Evolutionary conservation across 768 basidiomycete genomes (phyloP).

Genomic region (Boletus vinaceobasis): DNA sequence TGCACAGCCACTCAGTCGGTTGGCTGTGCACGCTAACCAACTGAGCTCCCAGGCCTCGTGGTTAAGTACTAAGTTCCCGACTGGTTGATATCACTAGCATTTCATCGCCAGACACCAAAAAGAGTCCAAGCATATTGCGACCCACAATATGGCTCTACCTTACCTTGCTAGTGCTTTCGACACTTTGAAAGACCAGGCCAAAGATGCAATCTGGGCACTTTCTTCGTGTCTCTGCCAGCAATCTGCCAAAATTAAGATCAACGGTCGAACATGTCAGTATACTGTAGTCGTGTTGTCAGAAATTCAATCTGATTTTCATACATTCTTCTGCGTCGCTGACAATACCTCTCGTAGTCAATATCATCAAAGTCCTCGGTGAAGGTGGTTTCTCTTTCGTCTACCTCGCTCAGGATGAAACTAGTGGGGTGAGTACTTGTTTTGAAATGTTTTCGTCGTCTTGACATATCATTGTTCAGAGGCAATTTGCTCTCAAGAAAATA

Average conservation of each 20-base stretch:
- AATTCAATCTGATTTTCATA: constrained; percentile 1
- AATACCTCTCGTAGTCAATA: constrained; percentile 56
- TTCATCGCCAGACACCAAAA: background rate
- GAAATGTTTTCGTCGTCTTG: background rate
- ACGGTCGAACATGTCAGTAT: constrained; percentile 84
- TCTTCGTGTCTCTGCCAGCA: constrained; percentile 79
- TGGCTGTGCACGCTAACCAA: constrained; percentile 9
- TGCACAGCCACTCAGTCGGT: background rate
- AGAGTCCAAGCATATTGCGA: background rate
- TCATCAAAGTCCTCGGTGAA: constrained; percentile 91
- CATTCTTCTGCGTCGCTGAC: background rate
- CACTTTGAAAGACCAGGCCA: constrained; percentile 66
- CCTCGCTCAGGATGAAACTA: constrained; percentile 80
- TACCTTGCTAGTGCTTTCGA: constrained; percentile 45
- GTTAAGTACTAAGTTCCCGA: background rate
- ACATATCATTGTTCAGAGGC: constrained; percentile 46
- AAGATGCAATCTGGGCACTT: constrained; percentile 79
- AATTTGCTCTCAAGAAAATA: constrained; percentile 97
- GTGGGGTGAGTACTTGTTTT: constrained; percentile 54
- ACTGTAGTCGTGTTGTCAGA: background rate
- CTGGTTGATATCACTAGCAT: background rate
- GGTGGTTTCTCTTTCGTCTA: constrained; percentile 95
- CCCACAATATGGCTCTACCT: constrained; percentile 26
- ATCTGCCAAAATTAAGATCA: constrained; percentile 89
- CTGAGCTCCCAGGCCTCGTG: no score